A percentile compares a stretch with the other conserved stretches of the same genome.
These are phyloP conservation scores for Solidago caesia DNA, from an alignment of 129 eudicot genomes.

Conservation along the genomic window DNA sequence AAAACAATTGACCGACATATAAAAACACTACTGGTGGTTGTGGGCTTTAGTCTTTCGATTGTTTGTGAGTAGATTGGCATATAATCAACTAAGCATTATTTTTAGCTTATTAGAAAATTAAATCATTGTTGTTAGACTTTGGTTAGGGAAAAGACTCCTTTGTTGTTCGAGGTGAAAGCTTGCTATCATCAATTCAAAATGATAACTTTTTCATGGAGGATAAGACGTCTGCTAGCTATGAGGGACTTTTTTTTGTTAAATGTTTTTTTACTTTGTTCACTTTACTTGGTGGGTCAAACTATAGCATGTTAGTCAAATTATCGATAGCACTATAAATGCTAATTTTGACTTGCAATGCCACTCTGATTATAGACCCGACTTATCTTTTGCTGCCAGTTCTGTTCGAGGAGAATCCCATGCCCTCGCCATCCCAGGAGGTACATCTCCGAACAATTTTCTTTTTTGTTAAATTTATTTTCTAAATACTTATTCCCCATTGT, in stretches of 20 bases:
- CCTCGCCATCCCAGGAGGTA: constrained; percentile 61
- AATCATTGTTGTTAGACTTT: constrained; percentile 41
- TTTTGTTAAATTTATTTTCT: neutral
- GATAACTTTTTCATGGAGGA: constrained; percentile 64
- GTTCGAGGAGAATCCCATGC: constrained; percentile 47
- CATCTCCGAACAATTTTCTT: neutral
- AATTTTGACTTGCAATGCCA: neutral
- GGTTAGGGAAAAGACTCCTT: constrained; percentile 57
- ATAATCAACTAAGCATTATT: neutral
- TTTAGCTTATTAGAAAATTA: neutral
- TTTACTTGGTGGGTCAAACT: neutral
- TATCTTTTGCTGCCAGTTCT: neutral
- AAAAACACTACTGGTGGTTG: neutral
- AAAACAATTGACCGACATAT: too few relatives aligned
- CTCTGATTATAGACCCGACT: neutral
- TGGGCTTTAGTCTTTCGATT: constrained; percentile 4
- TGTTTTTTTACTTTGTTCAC: neutral
- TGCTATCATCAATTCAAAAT: constrained; percentile 50
- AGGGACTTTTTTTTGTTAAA: constrained; percentile 42
- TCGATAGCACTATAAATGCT: neutral
- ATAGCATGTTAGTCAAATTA: neutral
- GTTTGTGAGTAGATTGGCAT: neutral
- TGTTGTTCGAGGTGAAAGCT: constrained; percentile 62
- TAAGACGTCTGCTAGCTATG: constrained; percentile 43
- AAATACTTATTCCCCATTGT: constrained; percentile 12